Evolutionary conservation across 2,329 filamentous ascomycete species (phyloP).

Genomic region (Nemania diffusa): DNA sequence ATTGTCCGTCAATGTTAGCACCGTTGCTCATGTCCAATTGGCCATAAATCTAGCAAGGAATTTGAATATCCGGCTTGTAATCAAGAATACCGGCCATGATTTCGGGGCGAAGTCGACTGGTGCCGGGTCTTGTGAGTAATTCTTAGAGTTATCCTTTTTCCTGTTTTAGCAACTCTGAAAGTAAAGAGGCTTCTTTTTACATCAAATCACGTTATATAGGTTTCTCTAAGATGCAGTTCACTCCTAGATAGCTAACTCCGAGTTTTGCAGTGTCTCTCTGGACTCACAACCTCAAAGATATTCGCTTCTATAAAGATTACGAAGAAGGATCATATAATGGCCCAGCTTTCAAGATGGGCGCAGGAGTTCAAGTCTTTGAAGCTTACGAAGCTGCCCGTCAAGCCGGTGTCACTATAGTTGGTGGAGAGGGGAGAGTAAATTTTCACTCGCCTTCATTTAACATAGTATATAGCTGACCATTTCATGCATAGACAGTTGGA

Average conservation of each 20-base stretch:
- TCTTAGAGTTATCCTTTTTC: neutral
- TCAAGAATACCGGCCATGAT: constrained; percentile 47
- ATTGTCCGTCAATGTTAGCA: constrained; percentile 45
- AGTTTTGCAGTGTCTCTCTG: constrained; percentile 39
- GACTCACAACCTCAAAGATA: constrained; percentile 47
- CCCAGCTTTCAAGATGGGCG: constrained; percentile 46
- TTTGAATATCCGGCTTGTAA: constrained; percentile 44
- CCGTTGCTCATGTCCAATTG: constrained; percentile 44
- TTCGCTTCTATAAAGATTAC: constrained; percentile 43
- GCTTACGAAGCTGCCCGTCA: constrained; percentile 42
- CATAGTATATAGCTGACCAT: neutral
- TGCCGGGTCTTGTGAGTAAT: constrained; percentile 35
- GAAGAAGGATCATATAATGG: constrained; percentile 44
- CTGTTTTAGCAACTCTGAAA: neutral
- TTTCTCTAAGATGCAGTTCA: neutral
- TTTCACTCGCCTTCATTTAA: neutral
- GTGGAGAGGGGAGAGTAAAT: constrained; percentile 43
- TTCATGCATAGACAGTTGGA: constrained; percentile 56
- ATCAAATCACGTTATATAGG: neutral
- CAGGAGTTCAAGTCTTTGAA: constrained; percentile 45
- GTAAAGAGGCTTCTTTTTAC: neutral
- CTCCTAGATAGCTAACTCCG: neutral
- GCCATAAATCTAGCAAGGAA: constrained; percentile 46
- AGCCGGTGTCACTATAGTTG: constrained; percentile 42
- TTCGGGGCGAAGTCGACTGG: constrained; percentile 46